Evolutionary conservation across 352 stramenopile genomes (phyloP).

Genomic region (Globisporangium canariense): DNA sequence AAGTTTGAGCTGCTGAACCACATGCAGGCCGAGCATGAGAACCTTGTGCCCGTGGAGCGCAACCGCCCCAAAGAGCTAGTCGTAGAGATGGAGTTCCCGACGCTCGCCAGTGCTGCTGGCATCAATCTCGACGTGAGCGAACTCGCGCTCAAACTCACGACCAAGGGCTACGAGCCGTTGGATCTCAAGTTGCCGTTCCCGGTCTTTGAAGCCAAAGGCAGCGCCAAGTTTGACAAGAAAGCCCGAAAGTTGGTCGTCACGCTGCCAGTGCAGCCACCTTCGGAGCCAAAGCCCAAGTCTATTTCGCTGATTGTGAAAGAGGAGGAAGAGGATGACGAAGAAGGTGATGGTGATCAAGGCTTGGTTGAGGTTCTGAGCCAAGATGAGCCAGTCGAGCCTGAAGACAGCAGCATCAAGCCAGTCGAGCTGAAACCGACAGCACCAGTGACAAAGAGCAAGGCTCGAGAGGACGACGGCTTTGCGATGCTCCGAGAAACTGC

Average conservation of each 20-base stretch:
- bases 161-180: conserved; percentile 48
- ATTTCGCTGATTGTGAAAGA: conserved; percentile 38
- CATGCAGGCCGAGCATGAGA: conserved; percentile 49
- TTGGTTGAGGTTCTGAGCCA: background rate
- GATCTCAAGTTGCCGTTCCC: conserved; percentile 65
- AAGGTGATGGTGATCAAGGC: conserved; percentile 17
- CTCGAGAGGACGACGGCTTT: conserved; percentile 40
- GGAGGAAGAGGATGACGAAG: conserved; percentile 37
- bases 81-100: conserved; percentile 62
- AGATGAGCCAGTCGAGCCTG: background rate
- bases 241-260: conserved; percentile 68
- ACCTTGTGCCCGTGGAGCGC: conserved; percentile 28
- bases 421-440: background rate
- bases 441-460: background rate
- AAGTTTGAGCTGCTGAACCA: conserved; percentile 74
- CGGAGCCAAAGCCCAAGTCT: conserved; percentile 22
- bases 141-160: conserved; percentile 31
- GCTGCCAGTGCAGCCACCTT: conserved; percentile 67
- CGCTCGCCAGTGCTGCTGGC: conserved; percentile 43
- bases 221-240: conserved; percentile 84
- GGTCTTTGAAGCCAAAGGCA: conserved; percentile 73
- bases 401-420: background rate
- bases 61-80: conserved; percentile 63
- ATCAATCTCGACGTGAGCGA: conserved; percentile 74
- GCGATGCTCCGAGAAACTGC: conserved; percentile 56